These are phyloP conservation scores for Mortierella sp. DNA, from an alignment of 371 early-diverging fungal genomes.

Conservation along the genomic window DNA sequence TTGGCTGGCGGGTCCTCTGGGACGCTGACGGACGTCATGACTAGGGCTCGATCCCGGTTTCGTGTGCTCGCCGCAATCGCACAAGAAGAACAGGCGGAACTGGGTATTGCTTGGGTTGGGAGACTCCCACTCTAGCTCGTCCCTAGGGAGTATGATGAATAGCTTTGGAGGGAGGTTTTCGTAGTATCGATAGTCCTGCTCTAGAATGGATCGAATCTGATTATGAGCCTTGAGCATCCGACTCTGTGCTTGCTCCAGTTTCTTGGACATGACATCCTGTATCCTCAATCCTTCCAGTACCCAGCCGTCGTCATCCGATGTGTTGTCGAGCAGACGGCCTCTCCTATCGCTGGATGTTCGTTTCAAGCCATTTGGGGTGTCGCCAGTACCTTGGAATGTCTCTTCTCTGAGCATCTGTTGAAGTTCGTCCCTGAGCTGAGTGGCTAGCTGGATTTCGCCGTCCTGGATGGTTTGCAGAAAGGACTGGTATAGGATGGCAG, in stretches of 20 bases:
- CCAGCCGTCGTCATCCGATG: no score
- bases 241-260: slow-evolving; percentile 25
- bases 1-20: slow-evolving; percentile 7
- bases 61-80: slow-evolving; percentile 47
- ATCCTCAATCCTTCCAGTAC: no score
- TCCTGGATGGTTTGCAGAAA: slow-evolving; percentile 9
- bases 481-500: slow-evolving; percentile 18
- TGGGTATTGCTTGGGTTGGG: slow-evolving; percentile 4
- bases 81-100: slow-evolving; percentile 32
- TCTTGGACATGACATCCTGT: slow-evolving; percentile 15
- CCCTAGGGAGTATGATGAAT: slow-evolving; percentile 25
- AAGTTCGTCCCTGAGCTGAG: slow-evolving; percentile 12
- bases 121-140: slow-evolving; percentile 2
- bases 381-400: slow-evolving; percentile 13
- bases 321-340: no score
- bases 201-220: slow-evolving; percentile 18
- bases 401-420: slow-evolving; percentile 9
- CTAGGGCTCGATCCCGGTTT: background rate
- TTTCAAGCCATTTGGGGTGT: slow-evolving; percentile 10
- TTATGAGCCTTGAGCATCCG: slow-evolving; percentile 9
- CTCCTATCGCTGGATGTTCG: background rate
- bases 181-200: slow-evolving; percentile 17
- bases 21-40: no score
- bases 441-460: slow-evolving; percentile 14
- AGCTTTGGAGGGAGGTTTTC: slow-evolving; percentile 32